These are phyloP conservation scores for Ustilago lituana DNA, from an alignment of 1,284 basidiomycete species.

Conservation along the genomic window DNA sequence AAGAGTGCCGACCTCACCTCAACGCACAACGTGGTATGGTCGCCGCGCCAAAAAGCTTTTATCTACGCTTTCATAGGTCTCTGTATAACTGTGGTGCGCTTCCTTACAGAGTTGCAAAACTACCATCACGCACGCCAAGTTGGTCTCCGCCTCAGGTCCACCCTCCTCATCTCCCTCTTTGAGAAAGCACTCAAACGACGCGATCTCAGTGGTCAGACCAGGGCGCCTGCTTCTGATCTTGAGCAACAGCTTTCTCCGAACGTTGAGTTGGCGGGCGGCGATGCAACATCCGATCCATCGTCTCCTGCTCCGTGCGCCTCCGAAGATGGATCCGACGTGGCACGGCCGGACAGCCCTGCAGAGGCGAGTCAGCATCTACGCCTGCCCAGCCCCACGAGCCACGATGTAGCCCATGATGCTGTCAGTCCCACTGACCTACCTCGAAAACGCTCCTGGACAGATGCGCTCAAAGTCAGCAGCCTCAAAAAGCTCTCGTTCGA, in stretches of 20 bases:
- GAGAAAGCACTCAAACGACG: slow-evolving; percentile 64
- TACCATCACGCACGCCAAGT: slow-evolving; percentile 65
- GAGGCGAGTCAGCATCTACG: slow-evolving; percentile 1
- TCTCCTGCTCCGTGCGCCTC: slow-evolving; percentile 3
- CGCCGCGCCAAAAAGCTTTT: slow-evolving; percentile 49
- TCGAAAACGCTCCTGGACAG: slow-evolving; percentile 13
- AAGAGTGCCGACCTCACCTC: neutral
- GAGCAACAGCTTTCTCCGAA: too few relatives aligned
- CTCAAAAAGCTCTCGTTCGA: slow-evolving; percentile 26
- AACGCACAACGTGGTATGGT: slow-evolving; percentile 21
- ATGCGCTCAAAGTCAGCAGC: neutral
- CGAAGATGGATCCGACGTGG: neutral
- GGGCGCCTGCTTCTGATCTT: neutral
- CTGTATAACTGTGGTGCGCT: slow-evolving; percentile 45
- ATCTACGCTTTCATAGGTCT: slow-evolving; percentile 47
- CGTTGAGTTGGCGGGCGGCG: too few relatives aligned
- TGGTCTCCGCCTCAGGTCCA: slow-evolving; percentile 61
- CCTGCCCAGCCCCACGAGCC: too few relatives aligned
- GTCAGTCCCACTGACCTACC: neutral
- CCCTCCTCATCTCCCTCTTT: slow-evolving; percentile 61
- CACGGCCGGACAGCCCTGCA: neutral
- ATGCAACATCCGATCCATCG: too few relatives aligned
- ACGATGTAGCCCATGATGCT: too few relatives aligned
- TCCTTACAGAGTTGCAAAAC: slow-evolving; percentile 54
- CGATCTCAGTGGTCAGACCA: slow-evolving; percentile 47